phyloP scores from a whole-genome alignment of 306 rosid species.

The Styphnolobium japonicum region DNA sequence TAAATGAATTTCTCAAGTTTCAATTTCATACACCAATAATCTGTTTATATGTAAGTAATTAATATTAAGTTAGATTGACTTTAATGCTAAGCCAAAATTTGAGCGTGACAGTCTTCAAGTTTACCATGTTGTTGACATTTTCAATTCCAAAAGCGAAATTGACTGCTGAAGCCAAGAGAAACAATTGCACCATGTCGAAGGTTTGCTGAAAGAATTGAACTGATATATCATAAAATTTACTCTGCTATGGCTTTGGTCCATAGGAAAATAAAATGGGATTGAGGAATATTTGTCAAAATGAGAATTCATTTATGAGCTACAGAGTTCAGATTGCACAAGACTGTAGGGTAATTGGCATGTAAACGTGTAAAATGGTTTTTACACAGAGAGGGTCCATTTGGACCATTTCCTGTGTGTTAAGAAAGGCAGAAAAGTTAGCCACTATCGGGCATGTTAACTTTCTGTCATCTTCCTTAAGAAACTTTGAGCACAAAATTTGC shows the following conservation, averaged over 20 bases:
- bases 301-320: background rate
- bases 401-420: slow-evolving; percentile 17
- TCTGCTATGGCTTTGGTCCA: background rate
- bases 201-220: background rate
- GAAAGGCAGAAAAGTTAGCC: slow-evolving; percentile 1
- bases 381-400: background rate
- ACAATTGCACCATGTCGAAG: background rate
- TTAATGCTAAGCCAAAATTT: background rate
- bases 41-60: slow-evolving; percentile 18
- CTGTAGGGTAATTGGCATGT: background rate
- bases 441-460: background rate
- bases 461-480: slow-evolving; percentile 31
- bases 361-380: slow-evolving; percentile 16
- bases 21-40: background rate
- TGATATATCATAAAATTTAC: background rate
- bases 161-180: background rate
- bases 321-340: background rate
- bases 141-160: background rate
- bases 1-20: background rate
- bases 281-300: background rate
- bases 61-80: background rate
- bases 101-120: background rate
- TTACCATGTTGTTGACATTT: background rate
- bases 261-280: background rate
- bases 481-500: slow-evolving; percentile 27